These are phyloP conservation scores for Amanita phalloides DNA, from an alignment of 768 basidiomycete genomes.

Conservation along the genomic window DNA sequence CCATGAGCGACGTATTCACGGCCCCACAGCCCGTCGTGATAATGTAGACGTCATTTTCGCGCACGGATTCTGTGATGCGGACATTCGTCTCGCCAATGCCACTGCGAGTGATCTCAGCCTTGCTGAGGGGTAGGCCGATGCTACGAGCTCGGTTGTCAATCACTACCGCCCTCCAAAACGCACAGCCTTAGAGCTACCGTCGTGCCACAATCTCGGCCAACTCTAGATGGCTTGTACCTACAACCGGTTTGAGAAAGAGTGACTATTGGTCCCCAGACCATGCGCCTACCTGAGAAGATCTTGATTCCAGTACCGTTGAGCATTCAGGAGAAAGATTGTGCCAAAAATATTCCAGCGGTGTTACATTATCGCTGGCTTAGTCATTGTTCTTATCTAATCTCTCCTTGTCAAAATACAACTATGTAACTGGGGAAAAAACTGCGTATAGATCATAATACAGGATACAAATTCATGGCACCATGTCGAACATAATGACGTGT, in stretches of 20 bases:
- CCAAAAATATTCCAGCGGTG: no score
- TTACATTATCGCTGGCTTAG: neutral
- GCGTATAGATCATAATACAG: slow-evolving; percentile 3
- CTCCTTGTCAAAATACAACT: neutral
- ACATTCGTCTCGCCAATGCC: slow-evolving; percentile 89
- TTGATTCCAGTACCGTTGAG: slow-evolving; percentile 48
- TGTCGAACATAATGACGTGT: neutral
- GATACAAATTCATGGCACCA: slow-evolving; percentile 5
- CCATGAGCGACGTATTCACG: slow-evolving; percentile 94
- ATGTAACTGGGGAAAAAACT: neutral
- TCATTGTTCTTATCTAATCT: slow-evolving; percentile 6
- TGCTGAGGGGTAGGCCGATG: slow-evolving; percentile 81
- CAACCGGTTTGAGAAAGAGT: neutral
- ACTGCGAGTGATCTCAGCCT: slow-evolving; percentile 79
- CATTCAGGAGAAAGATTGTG: slow-evolving; percentile 19
- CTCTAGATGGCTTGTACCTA: slow-evolving; percentile 93
- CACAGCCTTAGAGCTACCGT: slow-evolving; percentile 44
- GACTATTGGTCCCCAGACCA: no score
- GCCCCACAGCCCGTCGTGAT: slow-evolving; percentile 85
- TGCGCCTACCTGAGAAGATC: slow-evolving; percentile 43
- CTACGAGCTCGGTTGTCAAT: slow-evolving; percentile 30
- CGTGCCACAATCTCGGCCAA: slow-evolving; percentile 89
- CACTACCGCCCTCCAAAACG: slow-evolving; percentile 10
- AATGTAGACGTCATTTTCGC: slow-evolving; percentile 98
- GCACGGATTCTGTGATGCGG: slow-evolving; percentile 88